phyloP scores from a whole-genome alignment of 148 eudicot species.

The Agrostemma githago region DNA sequence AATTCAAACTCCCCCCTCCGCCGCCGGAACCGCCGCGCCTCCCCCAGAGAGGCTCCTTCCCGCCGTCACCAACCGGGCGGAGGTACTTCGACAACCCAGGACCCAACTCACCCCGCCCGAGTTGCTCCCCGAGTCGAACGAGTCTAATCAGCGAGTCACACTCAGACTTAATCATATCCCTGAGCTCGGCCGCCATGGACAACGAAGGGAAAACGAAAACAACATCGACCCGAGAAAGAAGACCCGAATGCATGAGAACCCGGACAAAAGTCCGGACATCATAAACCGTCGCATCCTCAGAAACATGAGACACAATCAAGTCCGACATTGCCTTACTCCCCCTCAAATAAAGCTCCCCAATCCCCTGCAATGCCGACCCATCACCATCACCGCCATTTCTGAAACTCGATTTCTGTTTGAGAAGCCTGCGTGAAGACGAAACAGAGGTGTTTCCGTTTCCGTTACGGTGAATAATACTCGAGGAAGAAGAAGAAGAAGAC shows the following conservation, averaged over 20 bases:
- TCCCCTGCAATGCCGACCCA: constrained; percentile 56
- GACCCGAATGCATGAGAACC: constrained; percentile 30
- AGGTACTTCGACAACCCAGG: constrained; percentile 32
- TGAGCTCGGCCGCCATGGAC: constrained; percentile 16
- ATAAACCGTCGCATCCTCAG: constrained; percentile 23
- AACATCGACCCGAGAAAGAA: constrained; percentile 48
- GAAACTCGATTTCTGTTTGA: neutral
- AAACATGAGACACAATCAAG: constrained; percentile 51
- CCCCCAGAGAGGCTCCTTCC: constrained; percentile 72
- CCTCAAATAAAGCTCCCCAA: constrained; percentile 54
- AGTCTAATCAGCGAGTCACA: constrained; percentile 40
- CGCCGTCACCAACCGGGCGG: constrained; percentile 35
- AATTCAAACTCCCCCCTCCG: constrained; percentile 24
- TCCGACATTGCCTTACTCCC: constrained; percentile 60
- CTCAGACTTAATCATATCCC: constrained; percentile 33
- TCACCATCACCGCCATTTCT: constrained; percentile 2
- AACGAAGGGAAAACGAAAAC: constrained; percentile 39
- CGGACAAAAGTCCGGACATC: constrained; percentile 45
- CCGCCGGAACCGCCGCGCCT: neutral
- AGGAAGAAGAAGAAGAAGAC: constrained; percentile 21
- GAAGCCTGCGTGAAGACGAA: constrained; percentile 2
- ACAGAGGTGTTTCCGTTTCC: neutral
- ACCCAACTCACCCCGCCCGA: constrained; percentile 14
- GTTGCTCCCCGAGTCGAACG: constrained; percentile 12
- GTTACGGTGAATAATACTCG: neutral